phyloP scores from a whole-genome alignment of 441 rosid species.

The Brassica hybrid region DNA sequence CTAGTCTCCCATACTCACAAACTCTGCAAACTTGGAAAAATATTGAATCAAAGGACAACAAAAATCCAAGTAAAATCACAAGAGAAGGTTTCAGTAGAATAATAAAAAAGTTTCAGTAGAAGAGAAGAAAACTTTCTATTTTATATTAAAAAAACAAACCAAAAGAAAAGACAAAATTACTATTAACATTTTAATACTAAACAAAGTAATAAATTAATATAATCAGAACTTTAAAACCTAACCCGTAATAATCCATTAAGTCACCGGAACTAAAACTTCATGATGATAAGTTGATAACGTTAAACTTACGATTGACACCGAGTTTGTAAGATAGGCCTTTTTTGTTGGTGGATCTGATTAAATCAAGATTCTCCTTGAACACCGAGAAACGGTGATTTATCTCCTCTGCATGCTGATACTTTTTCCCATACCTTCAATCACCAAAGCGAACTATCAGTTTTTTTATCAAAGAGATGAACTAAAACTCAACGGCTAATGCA shows the following conservation, averaged over 20 bases:
- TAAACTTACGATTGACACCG: not conserved
- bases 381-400: not conserved
- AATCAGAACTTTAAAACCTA: not conserved
- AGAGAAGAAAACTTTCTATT: not conserved
- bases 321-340: not conserved
- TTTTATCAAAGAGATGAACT: not conserved
- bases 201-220: too few relatives aligned
- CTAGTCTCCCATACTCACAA: conserved; percentile 5
- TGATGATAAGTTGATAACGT: too few relatives aligned
- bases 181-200: not conserved
- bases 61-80: not conserved
- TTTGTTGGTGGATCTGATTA: not conserved
- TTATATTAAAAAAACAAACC: not conserved
- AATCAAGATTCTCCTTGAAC: not conserved
- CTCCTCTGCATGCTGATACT: not conserved
- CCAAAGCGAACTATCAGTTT: not conserved
- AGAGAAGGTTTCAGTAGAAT: too few relatives aligned
- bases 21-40: conserved; percentile 7
- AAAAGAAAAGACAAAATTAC: not conserved
- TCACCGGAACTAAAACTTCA: too few relatives aligned
- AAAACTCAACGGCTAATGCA: not conserved
- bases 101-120: too few relatives aligned
- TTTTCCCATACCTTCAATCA: conserved; percentile 19
- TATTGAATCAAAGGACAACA: conserved; percentile 22
- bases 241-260: not conserved